Base-by-base conservation (phyloP, 75 land plant species). In the Selaginella moellendorffii region DNA sequence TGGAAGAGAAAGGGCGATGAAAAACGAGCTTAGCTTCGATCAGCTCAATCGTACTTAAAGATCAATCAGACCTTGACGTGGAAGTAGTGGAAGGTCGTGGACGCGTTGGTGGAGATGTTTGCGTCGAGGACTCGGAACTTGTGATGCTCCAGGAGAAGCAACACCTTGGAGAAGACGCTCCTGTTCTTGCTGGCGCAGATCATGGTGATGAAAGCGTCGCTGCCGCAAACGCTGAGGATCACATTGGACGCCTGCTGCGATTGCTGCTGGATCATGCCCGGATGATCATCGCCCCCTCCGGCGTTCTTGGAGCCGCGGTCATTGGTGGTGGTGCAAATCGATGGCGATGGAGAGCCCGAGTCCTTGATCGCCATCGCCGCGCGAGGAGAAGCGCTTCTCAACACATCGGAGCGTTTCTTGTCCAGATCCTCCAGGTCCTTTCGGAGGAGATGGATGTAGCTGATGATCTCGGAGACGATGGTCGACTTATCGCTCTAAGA, bases 401-500 rank as follows among this genome's bases (percentile, higher is more conserved):
- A 12, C 30, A 27, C 1, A 19, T 25, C 29, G 31, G 68, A 23
- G 23, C 63, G 61, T 56, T 65, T 75, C 74, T 71, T 75, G 52
- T 30, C 28, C 1, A 75, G 68, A 27, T 28, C 66, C 30, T 75
- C 77, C 61, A 75, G 68, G 27, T 70, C 42, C 74, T 62, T 51
- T 21, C 70, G 77, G 62, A 75, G 42, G 28, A 68, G 24, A 42
- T 75, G 75, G 23, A 75, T 75, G 75, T 75, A 75, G 46, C 70
- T 75, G 61, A 75, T 75, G 63, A 75, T 71, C 62, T 75, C 77
- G n/a, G 75, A 65, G 23, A 75, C 74, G 23, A 71, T 61, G 53
- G 74, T 75, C 5, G 77, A 75, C 26, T 75, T 75, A 46, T 75
- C 77, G 26, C 54, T 72, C 77, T 75, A 74, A 24, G 28, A 31